Evolutionary conservation across 75 land plant genomes (phyloP).

Genomic region (Cunninghamia lanceolata): DNA sequence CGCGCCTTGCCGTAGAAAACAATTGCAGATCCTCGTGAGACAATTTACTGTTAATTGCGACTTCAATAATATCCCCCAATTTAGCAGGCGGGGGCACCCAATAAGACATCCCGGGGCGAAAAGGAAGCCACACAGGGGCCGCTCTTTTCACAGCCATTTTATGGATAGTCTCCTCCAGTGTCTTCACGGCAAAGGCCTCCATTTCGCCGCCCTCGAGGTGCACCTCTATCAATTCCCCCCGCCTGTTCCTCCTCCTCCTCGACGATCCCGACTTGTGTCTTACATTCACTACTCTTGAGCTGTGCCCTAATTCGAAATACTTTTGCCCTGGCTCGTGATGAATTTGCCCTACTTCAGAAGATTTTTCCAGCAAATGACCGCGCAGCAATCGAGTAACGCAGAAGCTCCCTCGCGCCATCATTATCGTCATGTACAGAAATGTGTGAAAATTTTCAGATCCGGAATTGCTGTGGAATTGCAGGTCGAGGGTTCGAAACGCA

Average conservation of each 20-base stretch:
- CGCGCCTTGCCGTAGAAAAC: slow-evolving; percentile 8
- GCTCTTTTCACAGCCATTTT: slow-evolving; percentile 24
- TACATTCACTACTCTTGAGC: background rate
- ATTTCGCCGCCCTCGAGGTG: background rate
- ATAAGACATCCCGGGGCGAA: slow-evolving; percentile 43
- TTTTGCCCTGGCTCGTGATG: background rate
- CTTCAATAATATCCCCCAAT: background rate
- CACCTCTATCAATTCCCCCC: slow-evolving; percentile 4
- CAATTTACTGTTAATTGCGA: no score
- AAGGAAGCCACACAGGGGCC: slow-evolving; percentile 55
- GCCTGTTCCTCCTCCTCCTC: background rate
- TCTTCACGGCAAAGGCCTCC: background rate
- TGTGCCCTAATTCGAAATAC: background rate
- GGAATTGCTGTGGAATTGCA: background rate
- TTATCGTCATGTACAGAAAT: background rate
- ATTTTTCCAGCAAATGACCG: background rate
- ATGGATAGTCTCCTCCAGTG: slow-evolving; percentile 37
- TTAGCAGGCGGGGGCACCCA: slow-evolving; percentile 39
- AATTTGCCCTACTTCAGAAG: background rate
- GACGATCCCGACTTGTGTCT: background rate
- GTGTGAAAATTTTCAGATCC: background rate
- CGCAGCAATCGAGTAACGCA: background rate
- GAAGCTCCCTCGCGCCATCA: background rate
- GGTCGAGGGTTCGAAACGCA: background rate
- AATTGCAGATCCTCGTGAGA: slow-evolving; percentile 1